Base-by-base conservation (phyloP, 768 basidiomycete genomes). In the Amanita pseudoporphyria region DNA sequence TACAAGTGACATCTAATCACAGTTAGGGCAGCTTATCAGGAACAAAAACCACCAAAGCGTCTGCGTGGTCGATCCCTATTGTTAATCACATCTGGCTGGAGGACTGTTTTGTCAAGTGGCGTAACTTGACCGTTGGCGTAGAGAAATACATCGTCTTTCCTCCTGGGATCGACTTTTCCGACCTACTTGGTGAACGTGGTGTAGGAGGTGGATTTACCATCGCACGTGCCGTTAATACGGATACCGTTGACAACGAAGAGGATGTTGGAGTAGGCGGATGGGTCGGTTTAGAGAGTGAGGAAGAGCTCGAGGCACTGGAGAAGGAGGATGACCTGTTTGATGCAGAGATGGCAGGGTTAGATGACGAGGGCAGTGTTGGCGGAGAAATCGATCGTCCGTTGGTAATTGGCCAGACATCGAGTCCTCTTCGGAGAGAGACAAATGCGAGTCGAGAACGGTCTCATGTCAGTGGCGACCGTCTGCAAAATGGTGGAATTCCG, bases 71-170 rank as follows among this genome's bases (percentile, higher is more conserved):
- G 0, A 85, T 94, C 53, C 84, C 90, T 0, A 71, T 93, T 51
- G 84, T 94, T 9, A 95, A 92, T 56, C 93, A 97, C 57, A 73
- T 76, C 0, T 96, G 91, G 90, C 71, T 96, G 3, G 93, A 96
- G 59, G 89, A 93, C 53, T 94, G 89, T 60, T 87, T 93, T 59
- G 65, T 80, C 18, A 73, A 80, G 45, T 96, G 93, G 92, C 74
- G 76, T 41, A 72, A 74, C 30, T 68, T 87, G 51, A 82, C 82
- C 0, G 73, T 78, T 10, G 81, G 76, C 1, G 63, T 72, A 14
- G 77, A 80, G 44, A 82, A 81, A 49, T 91, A 90, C 63, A 77
- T 82, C 52, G 58, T 71, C 22, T 90, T 85, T 54, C 81, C 86
- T 1, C 70, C 72, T 0, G 81, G 82, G 9, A 63, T 86, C 37